Evolutionary conservation across 257 asterid species (phyloP).

Genomic region (Ophiorrhiza pumila): DNA sequence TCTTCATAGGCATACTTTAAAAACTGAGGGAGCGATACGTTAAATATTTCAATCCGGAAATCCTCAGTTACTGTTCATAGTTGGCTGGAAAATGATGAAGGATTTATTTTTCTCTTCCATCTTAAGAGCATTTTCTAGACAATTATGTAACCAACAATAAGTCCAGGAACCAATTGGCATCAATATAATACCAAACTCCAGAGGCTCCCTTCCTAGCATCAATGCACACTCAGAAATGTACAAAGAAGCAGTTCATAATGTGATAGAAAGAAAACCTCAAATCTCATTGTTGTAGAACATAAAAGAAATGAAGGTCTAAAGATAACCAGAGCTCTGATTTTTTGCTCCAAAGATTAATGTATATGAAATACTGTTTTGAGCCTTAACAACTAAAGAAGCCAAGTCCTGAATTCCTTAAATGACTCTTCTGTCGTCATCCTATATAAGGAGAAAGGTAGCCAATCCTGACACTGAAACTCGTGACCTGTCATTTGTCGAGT

Average conservation of each 20-base stretch:
- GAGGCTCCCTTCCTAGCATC: neutral
- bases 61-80: neutral
- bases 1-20: neutral
- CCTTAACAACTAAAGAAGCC: constrained; percentile 4
- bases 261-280: neutral
- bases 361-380: neutral
- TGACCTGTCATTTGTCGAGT: neutral
- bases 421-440: neutral
- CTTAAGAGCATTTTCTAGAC: neutral
- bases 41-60: neutral
- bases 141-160: neutral
- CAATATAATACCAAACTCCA: neutral
- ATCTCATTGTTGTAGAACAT: neutral
- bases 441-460: neutral
- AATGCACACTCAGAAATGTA: neutral
- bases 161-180: neutral
- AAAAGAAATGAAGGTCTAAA: neutral
- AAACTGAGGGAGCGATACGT: neutral
- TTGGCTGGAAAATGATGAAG: neutral
- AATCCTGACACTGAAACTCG: neutral
- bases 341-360: neutral
- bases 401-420: neutral
- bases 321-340: neutral
- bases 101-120: neutral
- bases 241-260: neutral